These are phyloP conservation scores for Candida maris DNA, from an alignment of 805 yeast species.

Conservation along the genomic window DNA sequence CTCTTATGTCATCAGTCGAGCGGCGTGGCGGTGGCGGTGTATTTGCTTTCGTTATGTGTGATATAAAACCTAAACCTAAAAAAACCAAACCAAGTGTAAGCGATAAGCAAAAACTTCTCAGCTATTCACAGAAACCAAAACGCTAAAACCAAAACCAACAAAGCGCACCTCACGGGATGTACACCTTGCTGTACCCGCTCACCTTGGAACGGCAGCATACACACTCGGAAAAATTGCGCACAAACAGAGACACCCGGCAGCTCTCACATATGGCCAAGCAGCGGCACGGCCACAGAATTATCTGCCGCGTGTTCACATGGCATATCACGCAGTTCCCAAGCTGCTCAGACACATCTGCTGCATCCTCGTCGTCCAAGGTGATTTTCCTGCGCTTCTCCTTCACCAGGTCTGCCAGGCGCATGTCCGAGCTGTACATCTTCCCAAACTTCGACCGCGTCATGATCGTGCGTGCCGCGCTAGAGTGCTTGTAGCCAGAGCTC, in stretches of 20 bases:
- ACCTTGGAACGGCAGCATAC: slow-evolving; percentile 81
- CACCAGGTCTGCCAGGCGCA: slow-evolving; percentile 27
- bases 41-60: too few species aligned
- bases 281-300: slow-evolving; percentile 89
- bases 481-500: slow-evolving; percentile 1
- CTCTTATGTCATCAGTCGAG: too few species aligned
- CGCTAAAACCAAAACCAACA: too few species aligned
- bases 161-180: slow-evolving; percentile 52
- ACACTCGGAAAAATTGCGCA: slow-evolving; percentile 72
- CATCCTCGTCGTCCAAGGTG: slow-evolving; percentile 16
- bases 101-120: too few species aligned
- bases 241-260: slow-evolving; percentile 70
- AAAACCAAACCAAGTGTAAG: too few species aligned
- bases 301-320: slow-evolving; percentile 66
- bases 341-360: slow-evolving; percentile 32
- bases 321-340: slow-evolving; percentile 73
- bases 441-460: slow-evolving; percentile 30
- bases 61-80: too few species aligned
- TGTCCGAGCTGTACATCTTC: slow-evolving; percentile 19
- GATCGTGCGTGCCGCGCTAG: slow-evolving; percentile 1
- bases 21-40: too few species aligned
- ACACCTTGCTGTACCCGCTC: slow-evolving; percentile 59
- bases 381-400: slow-evolving; percentile 15
- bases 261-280: slow-evolving; percentile 86
- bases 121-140: too few species aligned